Evolutionary conservation across 106 monocot species (phyloP).

Genomic region (Alisma plantagoaquatica): DNA sequence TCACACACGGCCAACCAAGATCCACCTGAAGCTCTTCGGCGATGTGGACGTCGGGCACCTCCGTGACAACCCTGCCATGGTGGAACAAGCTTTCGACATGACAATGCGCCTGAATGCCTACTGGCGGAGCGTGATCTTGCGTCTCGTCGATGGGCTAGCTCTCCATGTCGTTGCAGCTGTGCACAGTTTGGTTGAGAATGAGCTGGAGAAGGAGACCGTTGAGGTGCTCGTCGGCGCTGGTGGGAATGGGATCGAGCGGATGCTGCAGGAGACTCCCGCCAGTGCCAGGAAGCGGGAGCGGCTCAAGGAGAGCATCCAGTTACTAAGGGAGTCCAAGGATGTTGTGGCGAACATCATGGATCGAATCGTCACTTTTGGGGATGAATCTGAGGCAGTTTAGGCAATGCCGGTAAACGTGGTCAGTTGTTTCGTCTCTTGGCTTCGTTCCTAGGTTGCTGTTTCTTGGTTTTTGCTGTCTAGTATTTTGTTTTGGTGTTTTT

Average conservation of each 20-base stretch:
- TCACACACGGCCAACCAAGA: neutral
- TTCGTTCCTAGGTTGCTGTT: too few relatives aligned
- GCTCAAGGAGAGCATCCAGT: slow-evolving; percentile 31
- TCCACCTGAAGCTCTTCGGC: neutral
- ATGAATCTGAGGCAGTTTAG: too few relatives aligned
- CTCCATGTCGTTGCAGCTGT: slow-evolving; percentile 2
- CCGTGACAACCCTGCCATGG: neutral
- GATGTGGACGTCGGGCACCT: slow-evolving; percentile 8
- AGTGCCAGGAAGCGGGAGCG: slow-evolving; percentile 38
- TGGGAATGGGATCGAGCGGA: slow-evolving; percentile 28
- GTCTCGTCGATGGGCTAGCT: slow-evolving; percentile 1
- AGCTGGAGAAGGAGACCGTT: slow-evolving; percentile 27
- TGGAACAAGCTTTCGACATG: slow-evolving; percentile 8
- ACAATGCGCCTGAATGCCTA: slow-evolving; percentile 7
- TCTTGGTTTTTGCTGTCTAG: too few relatives aligned
- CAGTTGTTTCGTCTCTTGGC: too few relatives aligned
- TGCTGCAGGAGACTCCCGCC: slow-evolving; percentile 38
- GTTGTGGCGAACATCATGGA: slow-evolving; percentile 40
- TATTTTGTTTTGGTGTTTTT: too few relatives aligned
- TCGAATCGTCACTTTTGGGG: too few relatives aligned
- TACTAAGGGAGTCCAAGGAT: slow-evolving; percentile 42
- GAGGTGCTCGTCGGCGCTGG: slow-evolving; percentile 19
- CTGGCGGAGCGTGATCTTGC: neutral
- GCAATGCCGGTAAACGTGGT: too few relatives aligned
- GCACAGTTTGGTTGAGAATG: slow-evolving; percentile 9